Conservation (phyloP, 805 yeast genomes). For the Wickerhamiella lipophila region DNA sequence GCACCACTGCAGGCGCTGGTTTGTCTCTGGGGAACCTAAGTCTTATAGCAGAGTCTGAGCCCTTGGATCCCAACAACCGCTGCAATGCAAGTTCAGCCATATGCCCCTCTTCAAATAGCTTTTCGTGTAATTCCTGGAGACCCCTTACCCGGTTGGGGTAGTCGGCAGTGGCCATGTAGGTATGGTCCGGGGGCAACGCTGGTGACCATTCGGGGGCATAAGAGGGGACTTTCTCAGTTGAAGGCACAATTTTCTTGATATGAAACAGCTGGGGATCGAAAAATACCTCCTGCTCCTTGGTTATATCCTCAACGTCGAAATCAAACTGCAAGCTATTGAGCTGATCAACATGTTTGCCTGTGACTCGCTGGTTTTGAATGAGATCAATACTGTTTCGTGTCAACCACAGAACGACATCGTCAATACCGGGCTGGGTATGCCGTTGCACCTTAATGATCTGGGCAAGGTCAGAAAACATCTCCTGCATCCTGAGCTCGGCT, state of each 20-base stretch:
- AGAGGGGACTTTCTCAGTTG: neutral
- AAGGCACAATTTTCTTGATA: conserved; percentile 7
- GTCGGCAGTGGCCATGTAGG: conserved; percentile 66
- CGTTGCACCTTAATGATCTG: conserved; percentile 27
- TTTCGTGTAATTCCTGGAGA: conserved; percentile 56
- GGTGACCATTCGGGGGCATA: conserved; percentile 61
- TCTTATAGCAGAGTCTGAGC: conserved; percentile 20
- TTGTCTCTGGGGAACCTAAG: neutral
- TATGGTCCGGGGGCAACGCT: conserved; percentile 84
- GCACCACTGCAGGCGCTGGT: neutral
- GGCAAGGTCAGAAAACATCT: conserved; percentile 22
- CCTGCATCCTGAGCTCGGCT: conserved; percentile 27
- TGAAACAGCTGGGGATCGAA: conserved; percentile 32
- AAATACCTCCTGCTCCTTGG: conserved; percentile 38
- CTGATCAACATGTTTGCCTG: conserved; percentile 20
- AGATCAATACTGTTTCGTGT: conserved; percentile 24
- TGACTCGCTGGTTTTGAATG: conserved; percentile 21
- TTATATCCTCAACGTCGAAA: conserved; percentile 27
- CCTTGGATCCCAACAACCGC: conserved; percentile 33
- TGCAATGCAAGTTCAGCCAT: conserved; percentile 69
- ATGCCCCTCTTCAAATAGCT: conserved; percentile 67
- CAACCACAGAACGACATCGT: conserved; percentile 27
- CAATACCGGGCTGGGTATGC: conserved; percentile 26
- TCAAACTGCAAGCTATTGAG: conserved; percentile 23
- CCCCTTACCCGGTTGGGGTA: conserved; percentile 52